These are phyloP conservation scores for Erysimum cheiri DNA, from an alignment of 441 rosid genomes.

Conservation along the genomic window DNA sequence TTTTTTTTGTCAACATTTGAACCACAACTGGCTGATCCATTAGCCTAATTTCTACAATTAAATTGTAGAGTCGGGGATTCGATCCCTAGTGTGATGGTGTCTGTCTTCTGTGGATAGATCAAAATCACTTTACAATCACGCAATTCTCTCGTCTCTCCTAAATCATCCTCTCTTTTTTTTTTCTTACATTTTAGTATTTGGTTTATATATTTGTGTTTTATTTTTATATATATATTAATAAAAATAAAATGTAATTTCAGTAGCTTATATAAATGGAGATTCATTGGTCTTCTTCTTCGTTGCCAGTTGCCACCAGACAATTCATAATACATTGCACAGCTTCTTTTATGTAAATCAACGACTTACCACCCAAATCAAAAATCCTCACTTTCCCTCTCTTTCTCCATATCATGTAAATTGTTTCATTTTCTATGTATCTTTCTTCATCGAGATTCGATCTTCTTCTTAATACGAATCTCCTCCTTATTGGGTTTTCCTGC, in stretches of 20 bases:
- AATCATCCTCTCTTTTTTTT: background rate
- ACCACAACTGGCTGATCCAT: no score
- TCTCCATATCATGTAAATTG: slow-evolving; percentile 35
- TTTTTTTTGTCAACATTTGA: no score
- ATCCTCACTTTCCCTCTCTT: background rate
- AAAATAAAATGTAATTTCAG: background rate
- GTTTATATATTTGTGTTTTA: background rate
- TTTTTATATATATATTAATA: background rate
- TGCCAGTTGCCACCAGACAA: slow-evolving; percentile 43
- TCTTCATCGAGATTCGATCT: slow-evolving; percentile 33
- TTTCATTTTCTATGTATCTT: slow-evolving; percentile 23
- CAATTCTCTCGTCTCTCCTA: slow-evolving; percentile 28
- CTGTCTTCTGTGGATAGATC: no score
- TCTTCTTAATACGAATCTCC: slow-evolving; percentile 15
- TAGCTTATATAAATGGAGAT: slow-evolving; percentile 46
- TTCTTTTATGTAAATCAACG: slow-evolving; percentile 30
- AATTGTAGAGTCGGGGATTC: no score
- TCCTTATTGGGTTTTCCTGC: slow-evolving; percentile 26
- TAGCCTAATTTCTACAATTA: no score
- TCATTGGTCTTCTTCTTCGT: slow-evolving; percentile 37
- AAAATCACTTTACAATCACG: no score
- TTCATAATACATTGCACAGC: slow-evolving; percentile 21
- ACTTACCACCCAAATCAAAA: slow-evolving; percentile 25
- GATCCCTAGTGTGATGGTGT: no score
- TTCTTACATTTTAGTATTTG: background rate